Evolutionary conservation across 768 basidiomycete genomes (phyloP).

Genomic region (Auricularia auricula-judae): DNA sequence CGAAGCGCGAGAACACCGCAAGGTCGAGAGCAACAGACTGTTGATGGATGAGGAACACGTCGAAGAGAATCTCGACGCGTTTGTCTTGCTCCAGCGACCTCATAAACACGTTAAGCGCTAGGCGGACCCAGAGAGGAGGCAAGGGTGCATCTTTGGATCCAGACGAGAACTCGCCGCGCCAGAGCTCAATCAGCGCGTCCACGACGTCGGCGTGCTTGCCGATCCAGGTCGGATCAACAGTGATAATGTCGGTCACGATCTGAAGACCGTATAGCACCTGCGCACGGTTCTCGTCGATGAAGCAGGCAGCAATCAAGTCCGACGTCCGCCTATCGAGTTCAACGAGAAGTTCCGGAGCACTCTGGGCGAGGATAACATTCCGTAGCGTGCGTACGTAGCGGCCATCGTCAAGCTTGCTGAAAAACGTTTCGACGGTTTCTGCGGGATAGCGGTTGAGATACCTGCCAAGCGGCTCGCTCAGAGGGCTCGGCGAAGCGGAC

Average conservation of each 20-base stretch:
- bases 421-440: slow-evolving; percentile 78
- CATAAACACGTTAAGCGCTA: slow-evolving; percentile 71
- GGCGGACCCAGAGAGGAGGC: slow-evolving; percentile 38
- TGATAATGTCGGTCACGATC: slow-evolving; percentile 65
- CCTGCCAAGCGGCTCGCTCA: slow-evolving; percentile 83
- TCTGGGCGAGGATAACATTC: slow-evolving; percentile 66
- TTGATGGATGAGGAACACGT: slow-evolving; percentile 71
- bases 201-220: slow-evolving; percentile 53
- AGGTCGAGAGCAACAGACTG: slow-evolving; percentile 75
- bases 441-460: slow-evolving; percentile 85
- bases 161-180: slow-evolving; percentile 40
- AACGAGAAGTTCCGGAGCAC: slow-evolving; percentile 62
- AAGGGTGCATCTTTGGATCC: slow-evolving; percentile 2
- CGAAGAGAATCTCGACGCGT: slow-evolving; percentile 82
- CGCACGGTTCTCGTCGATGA: slow-evolving; percentile 37
- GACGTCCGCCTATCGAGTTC: slow-evolving; percentile 55
- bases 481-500: slow-evolving; percentile 80
- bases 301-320: slow-evolving; percentile 37
- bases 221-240: slow-evolving; percentile 61
- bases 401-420: slow-evolving; percentile 65
- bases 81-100: slow-evolving; percentile 56
- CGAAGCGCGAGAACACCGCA: slow-evolving; percentile 66
- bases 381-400: slow-evolving; percentile 75
- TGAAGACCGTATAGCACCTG: slow-evolving; percentile 60
- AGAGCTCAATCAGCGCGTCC: slow-evolving; percentile 60